Base-by-base conservation (phyloP, 179 eudicot genomes). In the Drosera spatulata region DNA sequence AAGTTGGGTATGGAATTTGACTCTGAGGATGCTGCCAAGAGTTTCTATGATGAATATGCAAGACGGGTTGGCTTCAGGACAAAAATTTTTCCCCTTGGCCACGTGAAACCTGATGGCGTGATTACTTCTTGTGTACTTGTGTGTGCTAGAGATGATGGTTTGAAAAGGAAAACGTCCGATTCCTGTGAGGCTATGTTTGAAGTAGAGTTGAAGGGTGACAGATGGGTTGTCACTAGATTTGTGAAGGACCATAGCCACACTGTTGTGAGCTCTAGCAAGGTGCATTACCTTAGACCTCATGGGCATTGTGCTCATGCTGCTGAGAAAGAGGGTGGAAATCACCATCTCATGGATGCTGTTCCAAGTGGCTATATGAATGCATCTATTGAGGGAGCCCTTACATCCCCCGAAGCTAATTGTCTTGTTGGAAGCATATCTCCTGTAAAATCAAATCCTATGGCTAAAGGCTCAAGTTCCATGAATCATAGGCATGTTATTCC, bases 231-330 rank as follows among this genome's bases (percentile, higher is more conserved):
- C 63, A 77, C 86, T 6, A 85, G 77, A 63, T 78, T 84, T 60
- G 74, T 84, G 54, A 80, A 82, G 74, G 88, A 78, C 66, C 95
- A 85, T 58, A 85, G 66, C 66, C 96, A 87, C 56, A 51, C 77
- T 6, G 48, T 64, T 22, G 72, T 61, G 45, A 73, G 61, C 55
- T 67, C 75, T 37, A 69, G 62, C 65, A 78, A 79, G 66, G 73
- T 81, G 62, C 83, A 73, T 55, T 67, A 57, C 64, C 71, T 71
- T 55, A 72, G 69, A 46, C 79, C 86, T 0, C 79, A 67, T 50
- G 64, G 77, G 73, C 85, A 73, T 69, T 80, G 69, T 79, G 72
- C 82, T 22, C 81, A 71, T 50, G 60, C 81, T 51, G 60, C 62
- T 41, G 80, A 71, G 62, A 70, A 56, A 61, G 67, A 15, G 22